phyloP scores from a whole-genome alignment of 2,329 filamentous ascomycete species.

The Myriangium duriaei region DNA sequence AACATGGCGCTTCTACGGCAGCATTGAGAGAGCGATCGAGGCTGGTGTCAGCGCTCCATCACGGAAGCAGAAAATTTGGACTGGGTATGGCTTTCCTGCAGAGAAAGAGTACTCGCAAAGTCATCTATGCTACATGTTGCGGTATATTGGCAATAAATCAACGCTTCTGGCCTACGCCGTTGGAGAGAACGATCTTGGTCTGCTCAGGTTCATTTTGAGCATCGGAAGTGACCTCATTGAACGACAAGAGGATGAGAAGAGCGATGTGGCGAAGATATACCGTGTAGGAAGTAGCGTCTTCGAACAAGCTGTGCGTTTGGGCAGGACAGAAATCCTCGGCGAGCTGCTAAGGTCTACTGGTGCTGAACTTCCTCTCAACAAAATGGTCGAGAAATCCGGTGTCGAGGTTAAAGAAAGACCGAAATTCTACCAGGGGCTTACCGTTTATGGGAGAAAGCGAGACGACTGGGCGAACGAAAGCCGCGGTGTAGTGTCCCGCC shows the following conservation, averaged over 20 bases:
- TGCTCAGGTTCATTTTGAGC: conserved; percentile 15
- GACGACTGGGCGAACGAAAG: conserved; percentile 61
- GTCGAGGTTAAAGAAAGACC: conserved; percentile 52
- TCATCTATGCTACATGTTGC: neutral
- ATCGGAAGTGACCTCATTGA: neutral
- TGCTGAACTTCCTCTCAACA: conserved; percentile 55
- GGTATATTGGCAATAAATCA: neutral
- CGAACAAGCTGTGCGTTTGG: conserved; percentile 30
- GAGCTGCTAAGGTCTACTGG: conserved; percentile 55
- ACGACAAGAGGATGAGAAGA: neutral
- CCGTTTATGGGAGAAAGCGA: conserved; percentile 62
- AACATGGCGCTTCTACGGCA: neutral
- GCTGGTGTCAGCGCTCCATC: conserved; percentile 23
- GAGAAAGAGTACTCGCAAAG: neutral
- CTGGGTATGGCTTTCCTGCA: neutral
- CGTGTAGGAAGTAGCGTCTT: conserved; percentile 20
- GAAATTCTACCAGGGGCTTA: conserved; percentile 63
- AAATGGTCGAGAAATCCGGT: conserved; percentile 53
- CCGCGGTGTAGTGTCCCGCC: conserved; percentile 24
- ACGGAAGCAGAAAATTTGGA: conserved; percentile 14
- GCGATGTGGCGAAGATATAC: neutral
- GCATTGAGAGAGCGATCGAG: neutral
- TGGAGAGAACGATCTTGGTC: conserved; percentile 10
- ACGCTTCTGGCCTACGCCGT: neutral
- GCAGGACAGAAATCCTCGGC: conserved; percentile 45